phyloP scores from a whole-genome alignment of 106 monocot genomes.

The Iris macrosiphon region DNA sequence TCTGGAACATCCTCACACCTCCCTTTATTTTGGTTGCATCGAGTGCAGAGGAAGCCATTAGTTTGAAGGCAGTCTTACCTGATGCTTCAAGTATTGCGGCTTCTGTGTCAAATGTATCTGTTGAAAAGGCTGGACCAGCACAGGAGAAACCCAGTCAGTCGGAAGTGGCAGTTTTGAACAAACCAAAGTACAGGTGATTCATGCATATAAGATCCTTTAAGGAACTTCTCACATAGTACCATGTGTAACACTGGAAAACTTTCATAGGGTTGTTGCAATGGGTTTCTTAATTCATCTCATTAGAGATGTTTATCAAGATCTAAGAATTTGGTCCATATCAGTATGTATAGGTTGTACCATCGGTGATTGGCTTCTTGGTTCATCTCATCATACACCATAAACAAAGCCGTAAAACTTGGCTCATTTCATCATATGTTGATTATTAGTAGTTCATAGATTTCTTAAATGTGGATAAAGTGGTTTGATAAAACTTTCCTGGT shows the following conservation, averaged over 20 bases:
- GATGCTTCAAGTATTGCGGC: slow-evolving; percentile 4
- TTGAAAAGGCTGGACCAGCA: slow-evolving; percentile 5
- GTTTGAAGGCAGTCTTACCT: slow-evolving; percentile 4
- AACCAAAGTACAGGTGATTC: slow-evolving; percentile 56
- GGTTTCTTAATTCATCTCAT: neutral
- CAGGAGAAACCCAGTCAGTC: slow-evolving; percentile 4
- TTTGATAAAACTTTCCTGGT: no score
- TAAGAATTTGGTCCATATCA: no score
- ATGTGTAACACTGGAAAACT: neutral
- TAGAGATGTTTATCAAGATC: neutral
- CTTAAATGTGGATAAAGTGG: no score
- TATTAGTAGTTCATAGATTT: no score
- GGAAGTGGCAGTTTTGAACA: slow-evolving; percentile 1
- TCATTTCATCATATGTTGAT: no score
- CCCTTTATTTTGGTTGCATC: neutral
- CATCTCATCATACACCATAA: no score
- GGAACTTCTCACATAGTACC: neutral
- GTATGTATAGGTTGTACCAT: neutral
- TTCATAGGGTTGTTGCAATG: neutral
- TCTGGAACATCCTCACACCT: neutral
- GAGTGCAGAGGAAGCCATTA: slow-evolving; percentile 39
- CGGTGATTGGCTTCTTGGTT: neutral
- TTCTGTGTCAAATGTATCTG: slow-evolving; percentile 4
- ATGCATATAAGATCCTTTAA: neutral
- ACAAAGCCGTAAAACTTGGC: no score